Evolutionary conservation across 1,284 basidiomycete genomes (phyloP).

Genomic region (Cryptococcus hybrid): DNA sequence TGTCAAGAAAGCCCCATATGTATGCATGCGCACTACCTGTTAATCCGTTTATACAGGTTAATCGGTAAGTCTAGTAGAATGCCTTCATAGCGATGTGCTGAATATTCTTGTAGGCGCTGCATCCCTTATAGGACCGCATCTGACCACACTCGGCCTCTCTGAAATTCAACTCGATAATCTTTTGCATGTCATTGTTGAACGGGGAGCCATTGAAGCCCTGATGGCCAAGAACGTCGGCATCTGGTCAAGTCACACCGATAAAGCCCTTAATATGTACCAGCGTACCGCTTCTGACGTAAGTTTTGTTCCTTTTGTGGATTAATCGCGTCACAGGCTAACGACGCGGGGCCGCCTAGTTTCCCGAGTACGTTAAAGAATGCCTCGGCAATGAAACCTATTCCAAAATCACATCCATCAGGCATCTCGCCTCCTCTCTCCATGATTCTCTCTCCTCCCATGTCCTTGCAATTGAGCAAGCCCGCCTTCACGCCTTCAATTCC

Average conservation of each 20-base stretch:
- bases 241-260: neutral
- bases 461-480: constrained; percentile 24
- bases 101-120: constrained; percentile 19
- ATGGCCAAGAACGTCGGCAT: constrained; percentile 7
- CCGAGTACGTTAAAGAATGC: constrained; percentile 38
- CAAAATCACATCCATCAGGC: constrained; percentile 28
- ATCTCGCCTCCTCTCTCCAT: constrained; percentile 18
- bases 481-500: constrained; percentile 8
- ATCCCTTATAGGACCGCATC: constrained; percentile 13
- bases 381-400: constrained; percentile 38
- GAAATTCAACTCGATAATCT: constrained; percentile 44
- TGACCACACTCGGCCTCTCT: constrained; percentile 19
- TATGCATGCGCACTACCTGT: constrained; percentile 25
- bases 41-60: constrained; percentile 33
- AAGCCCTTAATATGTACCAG: neutral
- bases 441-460: constrained; percentile 19
- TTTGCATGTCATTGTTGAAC: constrained; percentile 30
- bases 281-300: neutral
- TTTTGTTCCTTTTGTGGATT: neutral
- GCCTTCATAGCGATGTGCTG: neutral
- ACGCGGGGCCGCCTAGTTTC: constrained; percentile 15
- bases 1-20: constrained; percentile 21
- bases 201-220: constrained; percentile 24
- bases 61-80: constrained; percentile 19
- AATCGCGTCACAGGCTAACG: too few relatives aligned